These are phyloP conservation scores for Pichia cephalocereana DNA, from an alignment of 805 yeast species.

Conservation along the genomic window DNA sequence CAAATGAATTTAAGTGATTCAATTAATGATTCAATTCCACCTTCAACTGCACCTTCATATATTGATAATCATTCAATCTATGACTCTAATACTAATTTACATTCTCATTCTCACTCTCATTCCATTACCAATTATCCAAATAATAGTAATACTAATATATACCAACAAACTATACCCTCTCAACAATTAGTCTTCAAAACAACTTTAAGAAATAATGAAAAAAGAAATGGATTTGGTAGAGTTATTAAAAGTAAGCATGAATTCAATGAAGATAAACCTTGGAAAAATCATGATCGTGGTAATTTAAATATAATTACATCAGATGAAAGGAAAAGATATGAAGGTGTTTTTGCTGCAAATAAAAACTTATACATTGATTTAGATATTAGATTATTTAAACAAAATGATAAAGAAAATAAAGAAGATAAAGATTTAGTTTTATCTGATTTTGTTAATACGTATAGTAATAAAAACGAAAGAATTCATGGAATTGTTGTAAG, in stretches of 20 bases:
- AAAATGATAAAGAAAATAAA: not conserved
- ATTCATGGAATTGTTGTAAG: conserved; percentile 60
- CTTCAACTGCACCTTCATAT: not conserved
- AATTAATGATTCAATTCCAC: not conserved
- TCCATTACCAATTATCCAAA: not conserved
- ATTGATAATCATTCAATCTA: not conserved
- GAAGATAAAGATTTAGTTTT: not conserved
- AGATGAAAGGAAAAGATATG: conserved; percentile 78
- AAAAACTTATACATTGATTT: conserved; percentile 46
- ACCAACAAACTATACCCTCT: not conserved
- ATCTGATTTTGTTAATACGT: conserved; percentile 6
- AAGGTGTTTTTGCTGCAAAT: conserved; percentile 90
- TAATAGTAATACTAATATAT: not conserved
- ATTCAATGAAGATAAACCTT: conserved; percentile 86
- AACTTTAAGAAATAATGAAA: conserved; percentile 33
- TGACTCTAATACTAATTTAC: not conserved
- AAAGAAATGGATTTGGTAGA: conserved; percentile 19
- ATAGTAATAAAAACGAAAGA: conserved; percentile 8
- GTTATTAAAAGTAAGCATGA: conserved; percentile 26
- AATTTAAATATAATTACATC: conserved; percentile 23
- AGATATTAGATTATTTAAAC: not conserved
- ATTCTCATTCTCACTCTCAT: not conserved
- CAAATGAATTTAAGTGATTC: conserved; percentile 1
- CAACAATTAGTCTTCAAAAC: conserved; percentile 35
- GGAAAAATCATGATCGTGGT: conserved; percentile 71